Percentiles rank a stretch among this genome's conserved stretches.
phyloP scores from a whole-genome alignment of 2,329 filamentous ascomycete species.

The Pestalotiopsis sp. region DNA sequence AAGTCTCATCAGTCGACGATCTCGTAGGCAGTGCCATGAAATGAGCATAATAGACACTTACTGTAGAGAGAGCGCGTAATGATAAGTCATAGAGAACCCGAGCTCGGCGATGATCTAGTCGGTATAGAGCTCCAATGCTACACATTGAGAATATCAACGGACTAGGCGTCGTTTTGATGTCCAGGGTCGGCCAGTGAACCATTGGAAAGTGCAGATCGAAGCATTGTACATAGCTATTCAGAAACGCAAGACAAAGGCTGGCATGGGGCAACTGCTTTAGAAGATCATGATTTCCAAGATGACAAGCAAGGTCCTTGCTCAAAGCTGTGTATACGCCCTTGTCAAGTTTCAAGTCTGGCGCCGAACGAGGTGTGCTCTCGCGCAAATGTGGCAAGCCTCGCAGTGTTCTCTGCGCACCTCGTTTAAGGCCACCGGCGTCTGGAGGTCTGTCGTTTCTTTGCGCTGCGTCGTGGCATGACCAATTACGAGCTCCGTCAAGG shows the following conservation, averaged over 20 bases:
- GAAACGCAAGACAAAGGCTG: not conserved
- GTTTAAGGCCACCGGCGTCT: not conserved
- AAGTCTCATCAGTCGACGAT: not conserved
- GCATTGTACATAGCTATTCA: not conserved
- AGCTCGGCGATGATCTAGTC: not conserved
- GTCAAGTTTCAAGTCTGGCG: not conserved
- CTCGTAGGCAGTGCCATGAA: not conserved
- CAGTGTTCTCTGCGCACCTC: not conserved
- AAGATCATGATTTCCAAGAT: not conserved
- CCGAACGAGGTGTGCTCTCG: not conserved
- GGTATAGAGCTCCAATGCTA: conserved; percentile 1
- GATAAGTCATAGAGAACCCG: not conserved
- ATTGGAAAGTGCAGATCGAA: not conserved
- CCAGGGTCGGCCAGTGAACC: not conserved
- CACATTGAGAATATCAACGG: conserved; percentile 3
- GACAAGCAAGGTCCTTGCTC: not conserved
- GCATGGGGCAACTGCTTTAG: not conserved
- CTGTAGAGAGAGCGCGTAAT: not conserved
- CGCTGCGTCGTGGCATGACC: not conserved
- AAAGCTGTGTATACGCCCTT: not conserved
- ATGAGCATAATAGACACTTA: not conserved
- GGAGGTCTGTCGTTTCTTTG: not conserved
- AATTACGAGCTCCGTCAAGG: no score
- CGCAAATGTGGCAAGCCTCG: not conserved
- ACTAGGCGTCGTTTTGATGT: not conserved